These are phyloP conservation scores for sorghum (Sorghum bicolor) DNA, from an alignment of 176 grass and related monocot genomes.

Conservation along the genomic window Sorghum_bicolor_NCBIv3 NC_012871.2:70428001-70428500, in stretches of 20 bases:
- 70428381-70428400: conserved; percentile 49
- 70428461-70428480: conserved; percentile 90
- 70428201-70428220: conserved; percentile 66
- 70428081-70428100: conserved; percentile 15
- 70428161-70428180: conserved; percentile 84
- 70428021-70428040: neutral
- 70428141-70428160: conserved; percentile 86
- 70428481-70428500: conserved; percentile 63
- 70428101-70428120: conserved; percentile 69
- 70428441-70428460: conserved; percentile 70
- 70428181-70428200: conserved; percentile 61
- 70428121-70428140: conserved; percentile 96
- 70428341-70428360: neutral
- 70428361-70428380: conserved; percentile 25
- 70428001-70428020: conserved; percentile 21
- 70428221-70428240: conserved; percentile 60
- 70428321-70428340: neutral
- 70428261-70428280: conserved; percentile 14
- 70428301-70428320: neutral
- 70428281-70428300: neutral
- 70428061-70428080: neutral
- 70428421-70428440: conserved; percentile 66
- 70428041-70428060: neutral
- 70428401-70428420: conserved; percentile 58
- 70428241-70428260: conserved; percentile 74